These are phyloP conservation scores for Tolypocladium album DNA, from an alignment of 2,329 filamentous ascomycete genomes.

Conservation along the genomic window DNA sequence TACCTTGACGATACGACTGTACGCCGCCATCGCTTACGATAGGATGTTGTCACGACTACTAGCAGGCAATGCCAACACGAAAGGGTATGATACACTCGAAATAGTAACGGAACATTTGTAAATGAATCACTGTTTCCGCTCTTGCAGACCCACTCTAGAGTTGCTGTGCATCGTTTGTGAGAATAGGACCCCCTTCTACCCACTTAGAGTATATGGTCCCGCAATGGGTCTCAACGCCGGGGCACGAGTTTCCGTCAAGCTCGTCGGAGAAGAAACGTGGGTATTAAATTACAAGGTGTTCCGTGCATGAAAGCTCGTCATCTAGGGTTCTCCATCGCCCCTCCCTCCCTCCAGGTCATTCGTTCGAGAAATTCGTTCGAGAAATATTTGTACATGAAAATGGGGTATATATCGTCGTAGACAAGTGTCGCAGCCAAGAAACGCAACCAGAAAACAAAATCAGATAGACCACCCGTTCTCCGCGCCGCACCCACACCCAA, in stretches of 20 bases:
- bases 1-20: neutral
- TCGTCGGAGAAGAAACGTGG: neutral
- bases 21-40: neutral
- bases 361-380: neutral
- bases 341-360: neutral
- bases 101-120: neutral
- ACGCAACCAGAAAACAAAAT: neutral
- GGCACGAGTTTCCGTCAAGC: neutral
- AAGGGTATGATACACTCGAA: neutral
- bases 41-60: neutral
- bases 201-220: neutral
- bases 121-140: neutral
- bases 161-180: neutral
- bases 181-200: neutral
- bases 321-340: neutral
- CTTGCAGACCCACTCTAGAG: neutral
- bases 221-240: neutral
- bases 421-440: neutral
- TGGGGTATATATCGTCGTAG: neutral
- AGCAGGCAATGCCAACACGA: neutral
- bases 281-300: neutral
- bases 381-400: neutral
- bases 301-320: neutral
- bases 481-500: neutral
- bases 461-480: neutral